phyloP scores from a whole-genome alignment of 1,284 basidiomycete genomes.

The Wolfiporia cocos region DNA sequence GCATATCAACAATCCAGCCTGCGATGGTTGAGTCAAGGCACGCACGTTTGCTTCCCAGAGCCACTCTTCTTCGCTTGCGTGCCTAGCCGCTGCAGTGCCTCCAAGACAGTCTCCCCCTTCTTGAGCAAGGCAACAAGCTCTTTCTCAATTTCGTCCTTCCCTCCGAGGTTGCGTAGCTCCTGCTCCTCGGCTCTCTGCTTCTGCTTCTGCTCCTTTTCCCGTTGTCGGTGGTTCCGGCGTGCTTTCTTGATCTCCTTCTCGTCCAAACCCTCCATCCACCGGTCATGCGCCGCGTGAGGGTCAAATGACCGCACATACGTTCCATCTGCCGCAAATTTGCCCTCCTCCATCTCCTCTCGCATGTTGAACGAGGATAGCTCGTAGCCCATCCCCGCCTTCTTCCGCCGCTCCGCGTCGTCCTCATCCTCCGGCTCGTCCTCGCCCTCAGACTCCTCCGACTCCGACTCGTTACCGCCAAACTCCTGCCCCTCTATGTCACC shows the following conservation, averaged over 20 bases:
- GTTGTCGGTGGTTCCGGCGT: constrained; percentile 57
- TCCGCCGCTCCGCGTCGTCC: constrained; percentile 66
- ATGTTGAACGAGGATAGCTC: constrained; percentile 97
- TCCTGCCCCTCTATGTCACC: constrained; percentile 97
- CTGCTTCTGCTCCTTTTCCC: constrained; percentile 67
- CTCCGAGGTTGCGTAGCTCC: constrained; percentile 56
- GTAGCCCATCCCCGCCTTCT: constrained; percentile 88
- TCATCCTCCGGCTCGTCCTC: constrained; percentile 62
- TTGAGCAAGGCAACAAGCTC: constrained; percentile 71
- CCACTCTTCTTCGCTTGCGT: constrained; percentile 55
- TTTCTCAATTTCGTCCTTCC: constrained; percentile 63
- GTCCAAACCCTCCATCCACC: constrained; percentile 90
- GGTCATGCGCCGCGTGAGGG: constrained; percentile 88
- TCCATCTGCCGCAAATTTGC: constrained; percentile 94
- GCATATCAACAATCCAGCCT: constrained; percentile 1
- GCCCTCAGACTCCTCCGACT: constrained; percentile 31
- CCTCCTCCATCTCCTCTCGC: constrained; percentile 97
- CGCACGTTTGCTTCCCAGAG: constrained; percentile 32
- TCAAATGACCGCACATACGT: constrained; percentile 84
- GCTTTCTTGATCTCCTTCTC: constrained; percentile 87
- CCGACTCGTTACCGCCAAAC: constrained; percentile 50
- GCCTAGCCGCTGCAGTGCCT: constrained; percentile 86
- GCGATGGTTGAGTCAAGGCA: too few species aligned
- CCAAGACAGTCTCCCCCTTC: constrained; percentile 87
- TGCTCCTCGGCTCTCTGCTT: constrained; percentile 69